These are phyloP conservation scores for Thraustochytrium sp. DNA, from an alignment of 352 stramenopile genomes.

Conservation along the genomic window DNA sequence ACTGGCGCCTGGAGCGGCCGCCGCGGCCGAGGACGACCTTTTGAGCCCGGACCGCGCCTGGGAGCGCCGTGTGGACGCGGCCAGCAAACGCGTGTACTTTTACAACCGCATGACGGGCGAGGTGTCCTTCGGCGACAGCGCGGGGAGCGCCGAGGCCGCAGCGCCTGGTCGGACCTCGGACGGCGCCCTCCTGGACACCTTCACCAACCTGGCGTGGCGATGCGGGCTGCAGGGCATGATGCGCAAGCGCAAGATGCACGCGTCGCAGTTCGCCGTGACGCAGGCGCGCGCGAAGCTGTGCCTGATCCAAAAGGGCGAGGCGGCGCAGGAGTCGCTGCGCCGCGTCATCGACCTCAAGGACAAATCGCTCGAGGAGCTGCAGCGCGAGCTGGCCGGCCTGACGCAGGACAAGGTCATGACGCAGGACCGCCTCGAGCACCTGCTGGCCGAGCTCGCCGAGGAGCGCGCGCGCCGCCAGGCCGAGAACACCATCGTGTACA, in stretches of 20 bases:
- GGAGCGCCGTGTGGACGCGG: neutral
- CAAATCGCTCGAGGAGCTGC: neutral
- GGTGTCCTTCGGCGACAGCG: neutral
- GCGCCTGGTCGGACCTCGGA: neutral
- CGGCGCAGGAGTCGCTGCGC: slow-evolving; percentile 3
- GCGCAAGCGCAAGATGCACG: neutral
- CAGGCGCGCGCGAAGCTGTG: slow-evolving; percentile 20
- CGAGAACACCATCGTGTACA: neutral
- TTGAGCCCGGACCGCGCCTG: neutral
- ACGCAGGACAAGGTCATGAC: slow-evolving; percentile 17
- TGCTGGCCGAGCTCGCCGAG: neutral
- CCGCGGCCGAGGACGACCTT: neutral
- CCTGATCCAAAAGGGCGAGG: slow-evolving; percentile 25
- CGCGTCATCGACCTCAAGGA: slow-evolving; percentile 2
- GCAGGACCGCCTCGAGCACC: neutral
- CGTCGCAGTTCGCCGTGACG: neutral
- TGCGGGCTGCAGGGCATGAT: slow-evolving; percentile 22
- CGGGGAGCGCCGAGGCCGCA: neutral
- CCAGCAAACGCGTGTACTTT: slow-evolving; percentile 10
- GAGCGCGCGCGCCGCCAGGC: neutral
- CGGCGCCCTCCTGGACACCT: neutral
- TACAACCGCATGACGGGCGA: slow-evolving; percentile 1
- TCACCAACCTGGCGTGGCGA: slow-evolving; percentile 26
- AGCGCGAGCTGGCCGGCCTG: neutral
- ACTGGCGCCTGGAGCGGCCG: neutral